phyloP scores from a whole-genome alignment of 805 yeast species.

The Spencermartinsiella europaea region DNA sequence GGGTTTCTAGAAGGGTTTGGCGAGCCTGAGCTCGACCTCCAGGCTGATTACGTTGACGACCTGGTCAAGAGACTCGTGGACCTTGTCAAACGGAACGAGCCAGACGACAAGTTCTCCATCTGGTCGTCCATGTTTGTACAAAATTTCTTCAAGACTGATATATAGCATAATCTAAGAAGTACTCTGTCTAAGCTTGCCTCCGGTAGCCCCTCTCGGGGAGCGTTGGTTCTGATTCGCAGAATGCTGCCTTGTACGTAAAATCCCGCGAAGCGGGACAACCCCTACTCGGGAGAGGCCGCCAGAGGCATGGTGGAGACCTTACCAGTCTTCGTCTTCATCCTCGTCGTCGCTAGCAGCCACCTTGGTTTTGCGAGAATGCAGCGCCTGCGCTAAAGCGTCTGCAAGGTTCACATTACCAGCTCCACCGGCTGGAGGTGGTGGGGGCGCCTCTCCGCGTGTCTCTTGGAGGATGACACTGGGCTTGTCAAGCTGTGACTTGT shows the following conservation, averaged over 20 bases:
- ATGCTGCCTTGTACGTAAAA: too few relatives aligned
- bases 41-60: slow-evolving; percentile 1
- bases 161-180: not conserved
- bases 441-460: slow-evolving; percentile 57
- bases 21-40: not conserved
- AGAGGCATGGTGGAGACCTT: too few relatives aligned
- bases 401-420: slow-evolving; percentile 63
- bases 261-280: too few relatives aligned
- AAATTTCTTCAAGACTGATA: slow-evolving; percentile 7
- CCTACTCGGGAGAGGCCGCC: too few relatives aligned
- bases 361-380: slow-evolving; percentile 74
- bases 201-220: too few relatives aligned
- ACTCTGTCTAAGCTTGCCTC: too few relatives aligned
- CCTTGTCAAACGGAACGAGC: slow-evolving; percentile 27
- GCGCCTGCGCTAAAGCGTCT: slow-evolving; percentile 83
- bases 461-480: slow-evolving; percentile 72
- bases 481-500: slow-evolving; percentile 74
- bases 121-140: slow-evolving; percentile 13
- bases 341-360: slow-evolving; percentile 80
- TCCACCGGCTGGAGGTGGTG: slow-evolving; percentile 33
- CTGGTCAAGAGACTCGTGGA: slow-evolving; percentile 5
- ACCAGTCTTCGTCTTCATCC: slow-evolving; percentile 75
- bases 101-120: slow-evolving; percentile 29
- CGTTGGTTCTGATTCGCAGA: too few relatives aligned
- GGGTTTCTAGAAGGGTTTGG: slow-evolving; percentile 37